These are phyloP conservation scores for Withania somnifera DNA, from an alignment of 305 asterid species.

Conservation along the genomic window DNA sequence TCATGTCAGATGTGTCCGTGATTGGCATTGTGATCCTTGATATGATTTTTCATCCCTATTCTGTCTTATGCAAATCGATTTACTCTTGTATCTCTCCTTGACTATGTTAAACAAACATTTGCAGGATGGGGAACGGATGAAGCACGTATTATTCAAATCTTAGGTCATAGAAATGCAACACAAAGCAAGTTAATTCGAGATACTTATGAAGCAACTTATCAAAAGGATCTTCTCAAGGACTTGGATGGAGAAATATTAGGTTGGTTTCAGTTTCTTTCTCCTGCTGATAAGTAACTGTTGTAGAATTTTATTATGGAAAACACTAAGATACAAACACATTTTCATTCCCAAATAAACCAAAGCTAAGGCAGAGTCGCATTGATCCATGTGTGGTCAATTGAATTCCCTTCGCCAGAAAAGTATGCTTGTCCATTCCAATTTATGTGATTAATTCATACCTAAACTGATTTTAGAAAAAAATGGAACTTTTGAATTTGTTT, in stretches of 20 bases:
- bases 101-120: slow-evolving; percentile 1
- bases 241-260: slow-evolving; percentile 73
- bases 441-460: background rate
- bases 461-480: background rate
- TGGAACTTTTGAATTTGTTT: background rate
- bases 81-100: too few relatives aligned
- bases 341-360: background rate
- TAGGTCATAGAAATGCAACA: slow-evolving; percentile 66
- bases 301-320: background rate
- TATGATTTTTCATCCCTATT: too few relatives aligned
- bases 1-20: too few relatives aligned
- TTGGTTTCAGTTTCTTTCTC: slow-evolving; percentile 7
- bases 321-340: background rate
- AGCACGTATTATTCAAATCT: slow-evolving; percentile 37
- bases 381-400: background rate
- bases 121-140: slow-evolving; percentile 82
- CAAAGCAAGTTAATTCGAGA: slow-evolving; percentile 60
- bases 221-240: slow-evolving; percentile 65
- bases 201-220: slow-evolving; percentile 46
- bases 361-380: background rate
- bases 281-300: background rate
- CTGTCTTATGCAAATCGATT: background rate
- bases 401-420: background rate
- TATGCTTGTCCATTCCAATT: background rate
- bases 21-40: too few relatives aligned